Conservation (phyloP, 495 filamentous ascomycete genomes). For the Neurospora pannonica region DNA sequence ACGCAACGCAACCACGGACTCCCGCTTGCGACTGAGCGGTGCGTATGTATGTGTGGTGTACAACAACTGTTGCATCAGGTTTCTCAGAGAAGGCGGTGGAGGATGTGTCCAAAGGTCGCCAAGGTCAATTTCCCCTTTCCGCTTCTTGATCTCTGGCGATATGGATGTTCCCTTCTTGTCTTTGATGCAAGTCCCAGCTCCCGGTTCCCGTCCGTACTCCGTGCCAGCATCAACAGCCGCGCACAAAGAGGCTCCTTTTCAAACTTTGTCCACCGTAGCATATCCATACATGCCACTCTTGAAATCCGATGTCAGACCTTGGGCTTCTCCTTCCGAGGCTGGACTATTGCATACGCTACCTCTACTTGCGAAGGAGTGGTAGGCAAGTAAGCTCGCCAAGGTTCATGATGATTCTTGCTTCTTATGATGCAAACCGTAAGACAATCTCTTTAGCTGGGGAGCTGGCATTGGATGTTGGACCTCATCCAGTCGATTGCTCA, state of each 20-base stretch:
- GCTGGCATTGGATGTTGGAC: not conserved
- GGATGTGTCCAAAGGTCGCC: not conserved
- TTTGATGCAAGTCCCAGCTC: not conserved
- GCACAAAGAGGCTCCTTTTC: not conserved
- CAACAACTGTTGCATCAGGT: not conserved
- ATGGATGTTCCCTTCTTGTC: not conserved
- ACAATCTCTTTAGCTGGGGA: not conserved
- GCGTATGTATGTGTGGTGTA: not conserved
- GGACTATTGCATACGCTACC: not conserved
- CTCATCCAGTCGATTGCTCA: not conserved
- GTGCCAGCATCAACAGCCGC: not conserved
- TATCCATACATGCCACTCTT: not conserved
- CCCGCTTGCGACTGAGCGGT: not conserved
- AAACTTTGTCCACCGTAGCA: not conserved
- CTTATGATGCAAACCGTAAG: not conserved
- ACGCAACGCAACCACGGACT: not conserved
- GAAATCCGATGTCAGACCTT: not conserved
- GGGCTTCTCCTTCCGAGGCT: not conserved
- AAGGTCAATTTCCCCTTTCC: not conserved
- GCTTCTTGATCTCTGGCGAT: not conserved
- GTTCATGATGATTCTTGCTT: not conserved
- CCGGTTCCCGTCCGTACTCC: not conserved
- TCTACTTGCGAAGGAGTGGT: not conserved
- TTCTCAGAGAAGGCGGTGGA: not conserved
- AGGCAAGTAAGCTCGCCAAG: not conserved